A percentile compares a stretch with the other conserved stretches of the same genome.
Evolutionary conservation across 78 protist genomes (phyloP).

Genomic region (Andalucia godoyi): DNA sequence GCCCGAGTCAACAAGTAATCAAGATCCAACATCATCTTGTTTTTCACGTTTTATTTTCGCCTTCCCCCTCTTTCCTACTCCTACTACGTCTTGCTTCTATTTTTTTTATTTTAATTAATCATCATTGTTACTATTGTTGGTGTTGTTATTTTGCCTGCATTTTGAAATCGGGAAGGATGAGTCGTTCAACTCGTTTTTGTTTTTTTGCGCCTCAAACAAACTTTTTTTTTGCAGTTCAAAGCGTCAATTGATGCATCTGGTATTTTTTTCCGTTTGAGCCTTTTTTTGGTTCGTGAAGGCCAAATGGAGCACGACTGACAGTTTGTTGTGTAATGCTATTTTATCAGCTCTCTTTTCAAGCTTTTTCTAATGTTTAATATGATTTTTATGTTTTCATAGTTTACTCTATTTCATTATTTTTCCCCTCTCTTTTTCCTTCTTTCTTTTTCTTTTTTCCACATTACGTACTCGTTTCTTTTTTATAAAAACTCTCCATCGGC

Average conservation of each 20-base stretch:
- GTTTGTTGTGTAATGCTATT: background rate
- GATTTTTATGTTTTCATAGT: background rate
- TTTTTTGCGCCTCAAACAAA: background rate
- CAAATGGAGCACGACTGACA: background rate
- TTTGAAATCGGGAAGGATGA: no score
- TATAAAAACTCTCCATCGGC: background rate
- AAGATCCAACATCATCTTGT: background rate
- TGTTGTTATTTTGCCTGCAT: no score
- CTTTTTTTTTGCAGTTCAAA: background rate
- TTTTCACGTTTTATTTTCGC: background rate
- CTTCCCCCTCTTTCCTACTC: background rate
- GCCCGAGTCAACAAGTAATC: background rate
- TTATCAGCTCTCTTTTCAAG: background rate
- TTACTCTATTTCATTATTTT: background rate
- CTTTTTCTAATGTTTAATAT: background rate
- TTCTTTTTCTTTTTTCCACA: background rate
- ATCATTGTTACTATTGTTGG: no score
- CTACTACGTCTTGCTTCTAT: no score
- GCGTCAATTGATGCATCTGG: background rate
- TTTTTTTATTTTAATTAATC: background rate
- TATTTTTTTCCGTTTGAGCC: background rate
- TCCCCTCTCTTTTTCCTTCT: background rate
- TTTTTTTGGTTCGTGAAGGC: no score
- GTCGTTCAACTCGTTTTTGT: background rate
- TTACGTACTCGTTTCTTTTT: background rate